Percentiles rank a stretch among this genome's conserved stretches.
phyloP scores from a whole-genome alignment of 2,329 filamentous ascomycete species.

The Calonectria ilicicola region DNA sequence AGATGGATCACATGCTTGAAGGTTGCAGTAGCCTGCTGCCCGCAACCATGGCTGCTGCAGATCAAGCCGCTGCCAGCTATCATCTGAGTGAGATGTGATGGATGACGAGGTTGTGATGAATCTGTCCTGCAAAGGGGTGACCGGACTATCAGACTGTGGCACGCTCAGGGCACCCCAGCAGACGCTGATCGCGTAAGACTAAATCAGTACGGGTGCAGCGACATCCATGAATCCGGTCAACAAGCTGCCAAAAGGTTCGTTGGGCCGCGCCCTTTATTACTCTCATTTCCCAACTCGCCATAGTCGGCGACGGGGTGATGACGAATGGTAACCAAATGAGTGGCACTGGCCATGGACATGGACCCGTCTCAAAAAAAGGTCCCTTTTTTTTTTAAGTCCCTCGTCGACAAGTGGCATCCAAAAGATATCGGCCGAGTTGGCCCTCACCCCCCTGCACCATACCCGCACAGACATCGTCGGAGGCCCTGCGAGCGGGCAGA shows the following conservation, averaged over 20 bases:
- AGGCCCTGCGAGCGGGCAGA: not conserved
- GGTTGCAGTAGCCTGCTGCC: conserved; percentile 21
- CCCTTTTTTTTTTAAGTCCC: not conserved
- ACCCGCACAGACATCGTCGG: conserved; percentile 11
- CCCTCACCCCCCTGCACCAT: conserved; percentile 12
- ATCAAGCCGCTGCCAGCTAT: conserved; percentile 4
- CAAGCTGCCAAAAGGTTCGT: not conserved
- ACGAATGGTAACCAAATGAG: conserved; percentile 18
- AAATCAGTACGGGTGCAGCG: not conserved
- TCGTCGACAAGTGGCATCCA: not conserved
- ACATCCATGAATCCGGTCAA: conserved; percentile 4
- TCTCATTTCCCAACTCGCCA: conserved; percentile 2
- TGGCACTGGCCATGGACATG: conserved; percentile 18
- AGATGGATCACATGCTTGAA: conserved; percentile 40
- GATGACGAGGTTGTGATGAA: conserved; percentile 8
- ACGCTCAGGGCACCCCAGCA: conserved; percentile 5
- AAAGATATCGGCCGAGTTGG: conserved; percentile 24
- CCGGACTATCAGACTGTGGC: conserved; percentile 2
- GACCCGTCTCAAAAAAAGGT: conserved; percentile 16
- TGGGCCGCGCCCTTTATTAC: not conserved
- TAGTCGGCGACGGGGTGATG: conserved; percentile 12
- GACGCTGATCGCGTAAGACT: conserved; percentile 15
- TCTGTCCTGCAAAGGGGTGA: conserved; percentile 2
- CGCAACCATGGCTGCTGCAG: conserved; percentile 18
- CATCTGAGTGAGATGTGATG: conserved; percentile 6